phyloP scores from a whole-genome alignment of 2,329 filamentous ascomycete species.

The Bretziella fagacearum region DNA sequence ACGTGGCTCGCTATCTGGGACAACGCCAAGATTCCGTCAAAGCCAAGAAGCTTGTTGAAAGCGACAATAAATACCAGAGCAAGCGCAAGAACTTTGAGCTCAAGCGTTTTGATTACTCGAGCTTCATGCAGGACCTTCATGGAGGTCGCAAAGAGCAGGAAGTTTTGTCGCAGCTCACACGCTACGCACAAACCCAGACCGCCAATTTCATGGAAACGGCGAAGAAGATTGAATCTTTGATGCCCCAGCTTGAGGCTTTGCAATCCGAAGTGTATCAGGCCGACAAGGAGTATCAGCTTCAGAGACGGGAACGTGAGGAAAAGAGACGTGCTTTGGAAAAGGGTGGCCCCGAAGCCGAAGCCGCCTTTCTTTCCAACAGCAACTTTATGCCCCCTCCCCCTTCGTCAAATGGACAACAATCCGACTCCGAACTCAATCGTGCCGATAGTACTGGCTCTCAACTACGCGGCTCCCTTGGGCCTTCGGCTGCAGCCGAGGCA shows the following conservation, averaged over 20 bases:
- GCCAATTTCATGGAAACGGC: slow-evolving; percentile 65
- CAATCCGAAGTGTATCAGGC: slow-evolving; percentile 78
- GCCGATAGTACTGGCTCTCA: slow-evolving; percentile 61
- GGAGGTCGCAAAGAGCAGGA: slow-evolving; percentile 98
- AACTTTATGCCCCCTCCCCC: slow-evolving; percentile 36
- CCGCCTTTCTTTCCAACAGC: slow-evolving; percentile 33
- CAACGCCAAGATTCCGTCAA: slow-evolving; percentile 91
- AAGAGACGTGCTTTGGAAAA: slow-evolving; percentile 83
- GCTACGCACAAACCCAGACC: slow-evolving; percentile 81
- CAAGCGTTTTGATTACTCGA: slow-evolving; percentile 96
- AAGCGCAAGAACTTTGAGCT: slow-evolving; percentile 92
- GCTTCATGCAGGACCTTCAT: slow-evolving; percentile 98
- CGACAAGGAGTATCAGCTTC: slow-evolving; percentile 93
- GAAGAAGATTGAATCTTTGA: slow-evolving; percentile 70
- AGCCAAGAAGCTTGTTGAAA: slow-evolving; percentile 89
- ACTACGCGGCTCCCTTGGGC: slow-evolving; percentile 28
- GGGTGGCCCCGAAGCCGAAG: slow-evolving; percentile 26
- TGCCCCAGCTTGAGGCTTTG: slow-evolving; percentile 80
- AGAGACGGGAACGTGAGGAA: slow-evolving; percentile 86
- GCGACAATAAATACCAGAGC: slow-evolving; percentile 87
- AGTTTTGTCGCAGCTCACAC: slow-evolving; percentile 82
- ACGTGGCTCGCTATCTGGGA: slow-evolving; percentile 87
- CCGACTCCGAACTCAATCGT: slow-evolving; percentile 53
- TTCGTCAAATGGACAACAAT: slow-evolving; percentile 29
- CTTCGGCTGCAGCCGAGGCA: slow-evolving; percentile 3